Base-by-base conservation (phyloP, 768 basidiomycete species). In the Tylopilus cervinicoccineus region DNA sequence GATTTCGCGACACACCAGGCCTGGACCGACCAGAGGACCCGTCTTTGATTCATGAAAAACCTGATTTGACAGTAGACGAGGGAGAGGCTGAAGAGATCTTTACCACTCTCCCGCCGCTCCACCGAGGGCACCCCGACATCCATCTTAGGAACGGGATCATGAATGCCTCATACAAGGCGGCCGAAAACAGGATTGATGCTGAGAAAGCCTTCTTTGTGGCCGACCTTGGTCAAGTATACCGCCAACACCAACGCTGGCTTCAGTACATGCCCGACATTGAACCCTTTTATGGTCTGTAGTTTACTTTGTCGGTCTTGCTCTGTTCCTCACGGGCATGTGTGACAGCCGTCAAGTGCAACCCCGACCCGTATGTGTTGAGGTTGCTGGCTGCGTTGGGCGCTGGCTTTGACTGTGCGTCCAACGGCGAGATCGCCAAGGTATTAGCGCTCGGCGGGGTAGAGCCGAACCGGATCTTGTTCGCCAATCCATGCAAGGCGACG, bases 361-460 rank as follows among this genome's bases (percentile, higher is more conserved):
- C 96, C 19, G 95, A 98, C 61, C 93, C 93, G 4, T 91, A 91
- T 61, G 84, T 99, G 48, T 76, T 98, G 43, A 85, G 93, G 51
- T 78, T 99, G 42, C 80, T 99, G 34, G 90, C 91, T 16, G 81
- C 90, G 26, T 72, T 97, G 41, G 96, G 96, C 23, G 74, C 89
- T 2, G 93, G 93, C 14, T 99, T 99, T 71, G 96, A 99, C 68
- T 98, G 96, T 60, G 96, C 96, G 14, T 98, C 95, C 32, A 87
- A 90, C 56, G 83, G 86, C 49, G 96, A 99, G 70, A 97, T 99
- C 58, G 76, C 79, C 19, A 79, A 81, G 53, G 86, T 98, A 23
- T 73, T 96, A 22, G 70, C 70, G 11, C 68, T 93, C 4, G 84
- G 86, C 5, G 86, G 84, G 8, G 78, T 95, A 43, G 76, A 80